These are phyloP conservation scores for Kwoniella sp. DNA, from an alignment of 768 basidiomycete genomes.

Conservation along the genomic window DNA sequence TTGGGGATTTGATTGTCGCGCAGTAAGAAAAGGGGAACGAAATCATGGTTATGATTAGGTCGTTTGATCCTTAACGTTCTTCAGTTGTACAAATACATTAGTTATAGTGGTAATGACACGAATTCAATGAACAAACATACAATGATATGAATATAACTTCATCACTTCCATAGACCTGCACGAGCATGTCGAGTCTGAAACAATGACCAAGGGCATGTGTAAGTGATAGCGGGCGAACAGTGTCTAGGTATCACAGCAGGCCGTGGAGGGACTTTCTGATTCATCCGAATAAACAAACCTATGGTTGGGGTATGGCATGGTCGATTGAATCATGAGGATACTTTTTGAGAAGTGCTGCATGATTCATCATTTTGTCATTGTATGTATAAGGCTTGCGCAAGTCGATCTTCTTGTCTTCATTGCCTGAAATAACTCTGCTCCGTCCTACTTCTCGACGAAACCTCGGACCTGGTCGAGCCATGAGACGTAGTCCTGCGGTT, in stretches of 20 bases:
- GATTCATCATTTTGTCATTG: background rate
- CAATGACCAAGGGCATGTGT: too few relatives aligned
- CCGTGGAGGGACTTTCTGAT: too few relatives aligned
- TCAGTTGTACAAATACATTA: conserved; percentile 4
- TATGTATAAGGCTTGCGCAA: background rate
- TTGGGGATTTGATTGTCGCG: background rate
- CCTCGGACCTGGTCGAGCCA: conserved; percentile 82
- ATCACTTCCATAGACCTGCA: too few relatives aligned
- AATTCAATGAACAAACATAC: background rate
- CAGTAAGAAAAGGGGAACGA: background rate
- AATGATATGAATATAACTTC: background rate
- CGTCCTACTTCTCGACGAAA: conserved; percentile 66
- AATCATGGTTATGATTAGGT: background rate
- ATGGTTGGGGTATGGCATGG: too few relatives aligned
- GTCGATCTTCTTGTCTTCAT: too few relatives aligned
- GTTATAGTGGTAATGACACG: background rate
- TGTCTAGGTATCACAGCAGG: too few relatives aligned
- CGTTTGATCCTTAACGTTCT: background rate
- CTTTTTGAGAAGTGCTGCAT: conserved; percentile 1
- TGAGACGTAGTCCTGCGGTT: conserved; percentile 76
- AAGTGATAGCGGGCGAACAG: too few relatives aligned
- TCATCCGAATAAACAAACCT: too few relatives aligned
- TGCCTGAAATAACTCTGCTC: background rate
- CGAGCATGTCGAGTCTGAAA: too few relatives aligned
- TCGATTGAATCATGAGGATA: background rate